Evolutionary conservation across 805 yeast genomes (phyloP), one percentile per base, ranked within the genome.

Genomic region (Teunomyces pallodes): DNA sequence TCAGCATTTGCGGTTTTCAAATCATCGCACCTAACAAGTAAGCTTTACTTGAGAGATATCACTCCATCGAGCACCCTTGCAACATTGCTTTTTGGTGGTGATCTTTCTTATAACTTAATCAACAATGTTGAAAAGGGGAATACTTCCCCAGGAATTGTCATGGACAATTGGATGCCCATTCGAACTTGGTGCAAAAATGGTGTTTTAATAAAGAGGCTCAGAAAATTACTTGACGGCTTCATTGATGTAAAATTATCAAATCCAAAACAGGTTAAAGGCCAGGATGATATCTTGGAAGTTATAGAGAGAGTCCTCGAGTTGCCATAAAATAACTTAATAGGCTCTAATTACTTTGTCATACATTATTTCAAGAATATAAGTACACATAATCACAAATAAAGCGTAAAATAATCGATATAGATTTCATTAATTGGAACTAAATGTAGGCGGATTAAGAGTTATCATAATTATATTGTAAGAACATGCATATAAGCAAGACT

Each of bases 151-250:
- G 97, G 97, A 17, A 80, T 94, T 31, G 82, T 90, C 7, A 69
- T 92, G 47, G 96, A 89, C 55, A 77, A 77, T n/a, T 91, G 98
- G 97, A 67, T 89, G 30, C 95, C 97, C 0, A 76, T 92, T 9
- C 76, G 88, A 52, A 89, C 97, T 0, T 92, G 97, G 97, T 86
- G 96, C 54, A 87, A 94, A 54, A 89, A 91, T 58, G 98, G 91
- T 1, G 96, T 92, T 2, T 69, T 92, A 42, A 77, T 91, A 28
- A 86, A 87, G 49, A 81, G 85, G 49, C 67, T 92, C 47, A 72
- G 96, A 56, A 59, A 67, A 9, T 62, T 89, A 42, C 65, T 92
- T 29, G 96, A 90, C 59, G 70, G 75, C 14, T 81, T 87, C 0
- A 79, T 92, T 47, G 85, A 80, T 38, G 76, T 74, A 17, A 82